These are phyloP conservation scores for Amaranthus hypochondriacus DNA, from an alignment of 148 eudicot species.

Conservation along the genomic window DNA sequence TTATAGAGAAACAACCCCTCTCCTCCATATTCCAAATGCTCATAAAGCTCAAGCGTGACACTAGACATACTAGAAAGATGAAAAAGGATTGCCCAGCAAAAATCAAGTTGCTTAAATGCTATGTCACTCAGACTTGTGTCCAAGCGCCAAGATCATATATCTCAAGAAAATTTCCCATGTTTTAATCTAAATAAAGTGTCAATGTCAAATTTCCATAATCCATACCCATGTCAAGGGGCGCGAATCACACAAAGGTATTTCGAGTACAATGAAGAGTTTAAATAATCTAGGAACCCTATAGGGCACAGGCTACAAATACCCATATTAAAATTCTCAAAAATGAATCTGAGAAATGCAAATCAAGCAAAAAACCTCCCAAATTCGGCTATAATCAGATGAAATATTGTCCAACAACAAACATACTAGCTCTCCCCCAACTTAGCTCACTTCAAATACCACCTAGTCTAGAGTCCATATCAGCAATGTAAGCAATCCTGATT, in stretches of 20 bases:
- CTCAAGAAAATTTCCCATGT: too few species aligned
- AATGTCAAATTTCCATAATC: too few species aligned
- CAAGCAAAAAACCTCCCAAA: conserved; percentile 3
- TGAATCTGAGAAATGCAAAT: background rate
- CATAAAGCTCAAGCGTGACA: background rate
- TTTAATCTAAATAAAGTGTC: too few species aligned
- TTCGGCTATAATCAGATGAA: background rate
- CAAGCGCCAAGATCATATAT: too few species aligned
- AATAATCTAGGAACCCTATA: too few species aligned
- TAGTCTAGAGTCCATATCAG: background rate
- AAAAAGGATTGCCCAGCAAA: too few species aligned
- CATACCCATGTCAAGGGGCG: too few species aligned
- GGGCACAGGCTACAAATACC: background rate
- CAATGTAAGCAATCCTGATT: conserved; percentile 1
- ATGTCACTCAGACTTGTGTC: too few species aligned
- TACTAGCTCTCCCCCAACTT: background rate
- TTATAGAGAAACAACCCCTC: background rate
- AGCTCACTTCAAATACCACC: background rate
- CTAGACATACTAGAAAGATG: background rate
- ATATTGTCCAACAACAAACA: background rate
- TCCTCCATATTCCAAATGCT: background rate
- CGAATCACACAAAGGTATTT: too few species aligned
- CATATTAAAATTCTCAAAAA: background rate
- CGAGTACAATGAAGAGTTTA: too few species aligned
- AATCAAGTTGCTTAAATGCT: too few species aligned